Percentiles rank a stretch among this genome's conserved stretches.
Evolutionary conservation across 2,329 filamentous ascomycete species (phyloP).

Genomic region (Fusarium fracticaudum): DNA sequence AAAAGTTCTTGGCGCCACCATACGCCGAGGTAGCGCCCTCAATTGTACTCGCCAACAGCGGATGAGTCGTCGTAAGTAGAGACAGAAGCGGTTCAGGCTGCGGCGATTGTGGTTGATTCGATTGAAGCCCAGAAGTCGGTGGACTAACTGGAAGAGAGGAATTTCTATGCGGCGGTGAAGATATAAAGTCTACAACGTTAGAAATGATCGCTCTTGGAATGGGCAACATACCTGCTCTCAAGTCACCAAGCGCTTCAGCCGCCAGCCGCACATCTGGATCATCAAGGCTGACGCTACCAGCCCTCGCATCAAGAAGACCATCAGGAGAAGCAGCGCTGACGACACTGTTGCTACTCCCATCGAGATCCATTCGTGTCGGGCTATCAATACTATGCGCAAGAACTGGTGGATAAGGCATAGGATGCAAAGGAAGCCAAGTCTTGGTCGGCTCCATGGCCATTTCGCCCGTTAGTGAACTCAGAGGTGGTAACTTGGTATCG

Average conservation of each 20-base stretch:
- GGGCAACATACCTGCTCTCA: conserved; percentile 69
- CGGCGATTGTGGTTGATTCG: conserved; percentile 51
- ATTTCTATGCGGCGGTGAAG: conserved; percentile 64
- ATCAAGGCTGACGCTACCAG: conserved; percentile 67
- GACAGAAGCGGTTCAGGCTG: conserved; percentile 84
- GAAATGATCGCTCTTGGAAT: not conserved
- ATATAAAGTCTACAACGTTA: conserved; percentile 67
- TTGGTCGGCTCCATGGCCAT: conserved; percentile 39
- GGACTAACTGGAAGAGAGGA: conserved; percentile 54
- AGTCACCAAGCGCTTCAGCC: conserved; percentile 78
- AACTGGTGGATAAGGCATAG: conserved; percentile 50
- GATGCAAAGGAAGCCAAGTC: conserved; percentile 60
- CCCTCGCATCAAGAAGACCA: conserved; percentile 54
- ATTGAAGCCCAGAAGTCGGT: conserved; percentile 45
- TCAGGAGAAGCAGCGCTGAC: conserved; percentile 58
- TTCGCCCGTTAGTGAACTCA: conserved; percentile 49
- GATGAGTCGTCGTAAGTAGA: conserved; percentile 88
- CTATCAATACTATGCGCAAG: conserved; percentile 53
- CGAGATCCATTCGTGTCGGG: conserved; percentile 60
- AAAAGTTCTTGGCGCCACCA: conserved; percentile 87
- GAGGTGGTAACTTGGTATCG: conserved; percentile 48
- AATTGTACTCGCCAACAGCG: conserved; percentile 84
- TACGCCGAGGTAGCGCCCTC: conserved; percentile 88
- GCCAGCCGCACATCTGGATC: conserved; percentile 75
- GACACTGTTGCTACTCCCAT: conserved; percentile 54